These are phyloP conservation scores for Bretziella fagacearum DNA, from an alignment of 2,329 filamentous ascomycete genomes.

Conservation along the genomic window DNA sequence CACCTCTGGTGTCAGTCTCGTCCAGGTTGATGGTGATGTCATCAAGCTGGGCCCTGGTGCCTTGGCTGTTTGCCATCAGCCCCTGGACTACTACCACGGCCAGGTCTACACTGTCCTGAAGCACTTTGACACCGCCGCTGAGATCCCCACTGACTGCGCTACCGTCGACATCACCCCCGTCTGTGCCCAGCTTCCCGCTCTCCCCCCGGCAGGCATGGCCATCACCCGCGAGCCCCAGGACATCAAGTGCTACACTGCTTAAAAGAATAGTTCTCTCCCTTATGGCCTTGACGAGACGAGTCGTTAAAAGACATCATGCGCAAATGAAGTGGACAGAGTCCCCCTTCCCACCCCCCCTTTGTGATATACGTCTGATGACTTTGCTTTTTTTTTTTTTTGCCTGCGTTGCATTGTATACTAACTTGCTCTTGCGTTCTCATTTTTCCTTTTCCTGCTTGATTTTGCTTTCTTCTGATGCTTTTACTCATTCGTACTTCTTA, in stretches of 20 bases:
- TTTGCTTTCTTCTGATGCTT: no score
- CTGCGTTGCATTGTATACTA: not conserved
- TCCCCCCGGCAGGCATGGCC: conserved; percentile 15
- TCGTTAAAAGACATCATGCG: no score
- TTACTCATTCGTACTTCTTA: no score
- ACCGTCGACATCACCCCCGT: conserved; percentile 28
- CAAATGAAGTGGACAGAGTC: no score
- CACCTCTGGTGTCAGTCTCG: conserved; percentile 23
- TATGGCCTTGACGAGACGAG: conserved; percentile 1
- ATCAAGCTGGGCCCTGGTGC: conserved; percentile 20
- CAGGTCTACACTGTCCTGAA: conserved; percentile 19
- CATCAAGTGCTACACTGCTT: conserved; percentile 11
- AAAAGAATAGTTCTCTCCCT: conserved; percentile 7
- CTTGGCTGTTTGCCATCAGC: conserved; percentile 28
- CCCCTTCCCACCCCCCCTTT: no score
- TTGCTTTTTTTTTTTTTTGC: not conserved
- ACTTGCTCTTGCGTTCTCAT: not conserved
- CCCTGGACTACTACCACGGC: conserved; percentile 26
- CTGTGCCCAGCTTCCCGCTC: conserved; percentile 24
- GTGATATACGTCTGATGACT: not conserved
- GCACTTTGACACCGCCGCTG: conserved; percentile 16
- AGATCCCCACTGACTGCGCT: conserved; percentile 26
- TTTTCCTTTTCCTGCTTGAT: no score
- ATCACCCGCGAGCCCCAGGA: not conserved
- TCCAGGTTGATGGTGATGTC: conserved; percentile 22